These are phyloP conservation scores for Crithidia expoeki DNA, from an alignment of 208 protist species.

Conservation along the genomic window DNA sequence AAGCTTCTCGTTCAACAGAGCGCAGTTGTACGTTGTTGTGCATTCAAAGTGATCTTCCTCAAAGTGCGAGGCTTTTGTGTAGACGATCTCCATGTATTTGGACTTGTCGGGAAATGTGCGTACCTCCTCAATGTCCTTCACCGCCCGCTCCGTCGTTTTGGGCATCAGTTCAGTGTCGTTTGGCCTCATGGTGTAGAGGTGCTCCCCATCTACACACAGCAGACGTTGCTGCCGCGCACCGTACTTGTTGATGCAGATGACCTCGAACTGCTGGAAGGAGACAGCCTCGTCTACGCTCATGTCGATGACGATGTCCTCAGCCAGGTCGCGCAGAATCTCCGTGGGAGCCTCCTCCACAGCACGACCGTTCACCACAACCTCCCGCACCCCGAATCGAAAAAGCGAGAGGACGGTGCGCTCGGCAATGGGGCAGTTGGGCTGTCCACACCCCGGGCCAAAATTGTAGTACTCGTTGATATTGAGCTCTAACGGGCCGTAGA, in stretches of 20 bases:
- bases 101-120: conserved; percentile 62
- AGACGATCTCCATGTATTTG: conserved; percentile 87
- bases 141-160: conserved; percentile 64
- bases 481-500: conserved; percentile 81
- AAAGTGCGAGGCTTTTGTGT: conserved; percentile 65
- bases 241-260: conserved; percentile 81
- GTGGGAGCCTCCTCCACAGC: conserved; percentile 58
- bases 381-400: conserved; percentile 82
- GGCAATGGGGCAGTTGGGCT: conserved; percentile 75
- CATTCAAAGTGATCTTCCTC: conserved; percentile 85
- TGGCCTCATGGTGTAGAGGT: conserved; percentile 83
- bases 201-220: conserved; percentile 82
- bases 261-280: conserved; percentile 86
- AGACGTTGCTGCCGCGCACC: conserved; percentile 80
- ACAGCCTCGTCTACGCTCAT: conserved; percentile 79
- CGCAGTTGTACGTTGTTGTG: conserved; percentile 83
- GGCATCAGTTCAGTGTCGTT: conserved; percentile 48
- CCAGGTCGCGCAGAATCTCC: conserved; percentile 25
- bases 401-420: conserved; percentile 85
- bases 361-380: conserved; percentile 79
- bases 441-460: conserved; percentile 82
- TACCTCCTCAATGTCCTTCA: conserved; percentile 84
- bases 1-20: conserved; percentile 85
- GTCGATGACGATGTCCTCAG: conserved; percentile 79
- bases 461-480: conserved; percentile 90